Base-by-base conservation (phyloP, 2,329 filamentous ascomycete genomes). In the Penicillium carneum region DNA sequence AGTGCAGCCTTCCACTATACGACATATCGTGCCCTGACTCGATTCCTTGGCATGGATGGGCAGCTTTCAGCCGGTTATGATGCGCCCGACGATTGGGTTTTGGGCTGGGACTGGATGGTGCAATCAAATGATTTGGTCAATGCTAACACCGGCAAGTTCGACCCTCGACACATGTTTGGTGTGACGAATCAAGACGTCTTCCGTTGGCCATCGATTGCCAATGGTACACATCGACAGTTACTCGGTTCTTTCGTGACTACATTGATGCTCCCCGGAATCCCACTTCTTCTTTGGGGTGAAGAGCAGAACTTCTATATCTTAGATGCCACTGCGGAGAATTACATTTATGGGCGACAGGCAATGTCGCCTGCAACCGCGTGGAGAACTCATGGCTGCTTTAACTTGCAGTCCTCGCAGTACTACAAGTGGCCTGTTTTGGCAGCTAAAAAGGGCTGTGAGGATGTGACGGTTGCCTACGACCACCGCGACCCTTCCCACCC, bases 131-230 rank as follows among this genome's bases (percentile, higher is more conserved):
- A 88, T 69, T 73, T 88, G 63, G 77, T 85, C 62, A 88, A 88
- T 65, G 79, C 84, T 1, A 84, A 86, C 69, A 88, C 84, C 2
- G 86, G 85, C 33, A 72, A 83, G 56, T 87, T 87, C 58, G 87
- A 89, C 65, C 87, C 87, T 3, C 82, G 87, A 4, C 86, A 89
- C 68, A 83, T 89, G 81, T 88, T 83, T 70, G 87, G 87, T 48
- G 81, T 83, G 2, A 87, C 85, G 8, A 89, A 89, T 69, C 87
- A 89, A 75, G 87, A 89, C 71, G 85, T 88, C 8, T 86, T 89
- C 70, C 81, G 86, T 45, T 89, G 87, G 87, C 86, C 86, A 20
- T 81, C 85, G 12, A 78, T 88, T 43, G 47, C 36, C 75, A 79
- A 45, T 81, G 85, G 87, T 11, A 83, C 84, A 0, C 79, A 87